These are phyloP conservation scores for Backusella tuberculispora DNA, from an alignment of 192 early-diverging fungal species.

Conservation along the genomic window DNA sequence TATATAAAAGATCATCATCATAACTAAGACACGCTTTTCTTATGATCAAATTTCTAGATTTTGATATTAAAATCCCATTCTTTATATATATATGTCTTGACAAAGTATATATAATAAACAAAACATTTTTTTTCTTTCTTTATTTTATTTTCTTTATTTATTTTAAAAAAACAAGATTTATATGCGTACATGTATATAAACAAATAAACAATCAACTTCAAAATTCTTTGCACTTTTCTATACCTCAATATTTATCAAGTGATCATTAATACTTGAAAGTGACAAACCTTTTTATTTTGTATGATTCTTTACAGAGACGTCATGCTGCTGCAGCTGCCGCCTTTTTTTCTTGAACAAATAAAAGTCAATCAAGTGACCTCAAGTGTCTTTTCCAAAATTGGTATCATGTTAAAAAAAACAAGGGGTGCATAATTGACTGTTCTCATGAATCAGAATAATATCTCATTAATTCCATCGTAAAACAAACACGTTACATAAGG, in stretches of 20 bases:
- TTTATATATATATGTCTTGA: neutral
- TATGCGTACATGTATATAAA: neutral
- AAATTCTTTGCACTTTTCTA: neutral
- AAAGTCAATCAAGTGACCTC: neutral
- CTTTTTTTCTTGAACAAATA: neutral
- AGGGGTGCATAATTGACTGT: constrained; percentile 1
- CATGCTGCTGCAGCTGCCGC: neutral
- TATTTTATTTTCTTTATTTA: too few relatives aligned
- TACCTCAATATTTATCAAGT: neutral
- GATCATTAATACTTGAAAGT: neutral
- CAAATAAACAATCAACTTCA: neutral
- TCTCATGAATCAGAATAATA: neutral
- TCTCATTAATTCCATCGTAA: neutral
- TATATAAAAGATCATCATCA: too few relatives aligned
- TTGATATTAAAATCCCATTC: neutral
- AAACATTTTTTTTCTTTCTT: too few relatives aligned
- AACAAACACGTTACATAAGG: too few relatives aligned
- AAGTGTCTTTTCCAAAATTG: neutral
- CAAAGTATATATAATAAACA: too few relatives aligned
- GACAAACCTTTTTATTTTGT: neutral
- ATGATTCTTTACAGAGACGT: neutral
- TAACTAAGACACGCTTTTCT: neutral
- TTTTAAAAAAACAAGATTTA: neutral
- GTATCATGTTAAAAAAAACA: neutral
- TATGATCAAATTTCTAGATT: neutral